A percentile compares a stretch with the other conserved stretches of the same genome.
Conservation (phyloP, 2,329 filamentous ascomycete species). For the Fusarium heterosporum region DNA sequence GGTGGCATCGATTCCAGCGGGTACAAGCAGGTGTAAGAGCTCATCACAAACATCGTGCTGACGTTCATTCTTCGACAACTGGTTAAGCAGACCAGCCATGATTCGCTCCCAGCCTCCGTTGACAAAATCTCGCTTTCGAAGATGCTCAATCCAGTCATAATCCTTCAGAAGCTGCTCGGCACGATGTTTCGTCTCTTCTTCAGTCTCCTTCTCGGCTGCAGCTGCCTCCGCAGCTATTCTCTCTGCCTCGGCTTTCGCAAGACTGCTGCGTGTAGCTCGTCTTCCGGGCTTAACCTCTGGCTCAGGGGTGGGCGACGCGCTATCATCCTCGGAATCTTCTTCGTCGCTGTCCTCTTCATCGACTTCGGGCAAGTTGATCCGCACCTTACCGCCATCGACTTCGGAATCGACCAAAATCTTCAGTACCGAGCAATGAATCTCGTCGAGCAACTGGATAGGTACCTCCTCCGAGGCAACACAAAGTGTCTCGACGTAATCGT, state of each 20-base stretch:
- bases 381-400: conserved; percentile 79
- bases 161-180: conserved; percentile 80
- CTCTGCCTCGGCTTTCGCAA: conserved; percentile 83
- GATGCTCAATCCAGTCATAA: conserved; percentile 86
- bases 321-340: conserved; percentile 69
- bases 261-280: conserved; percentile 85
- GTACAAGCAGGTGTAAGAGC: conserved; percentile 83
- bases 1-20: conserved; percentile 79
- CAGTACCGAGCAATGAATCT: conserved; percentile 90
- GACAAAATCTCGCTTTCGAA: conserved; percentile 85
- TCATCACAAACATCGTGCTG: conserved; percentile 80
- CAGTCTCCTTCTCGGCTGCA: conserved; percentile 63
- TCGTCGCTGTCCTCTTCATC: conserved; percentile 76
- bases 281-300: conserved; percentile 74
- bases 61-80: conserved; percentile 80
- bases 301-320: conserved; percentile 70
- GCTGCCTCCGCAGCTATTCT: conserved; percentile 71
- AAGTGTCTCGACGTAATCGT: conserved; percentile 93
- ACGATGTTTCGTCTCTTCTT: conserved; percentile 69
- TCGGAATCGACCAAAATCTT: conserved; percentile 86
- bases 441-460: conserved; percentile 86
- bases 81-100: conserved; percentile 85
- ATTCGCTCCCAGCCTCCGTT: conserved; percentile 94
- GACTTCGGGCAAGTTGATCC: conserved; percentile 81
- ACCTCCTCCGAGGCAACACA: conserved; percentile 78